These are phyloP conservation scores for Wickerhamomyces pijperi DNA, from an alignment of 805 yeast species.

Conservation along the genomic window DNA sequence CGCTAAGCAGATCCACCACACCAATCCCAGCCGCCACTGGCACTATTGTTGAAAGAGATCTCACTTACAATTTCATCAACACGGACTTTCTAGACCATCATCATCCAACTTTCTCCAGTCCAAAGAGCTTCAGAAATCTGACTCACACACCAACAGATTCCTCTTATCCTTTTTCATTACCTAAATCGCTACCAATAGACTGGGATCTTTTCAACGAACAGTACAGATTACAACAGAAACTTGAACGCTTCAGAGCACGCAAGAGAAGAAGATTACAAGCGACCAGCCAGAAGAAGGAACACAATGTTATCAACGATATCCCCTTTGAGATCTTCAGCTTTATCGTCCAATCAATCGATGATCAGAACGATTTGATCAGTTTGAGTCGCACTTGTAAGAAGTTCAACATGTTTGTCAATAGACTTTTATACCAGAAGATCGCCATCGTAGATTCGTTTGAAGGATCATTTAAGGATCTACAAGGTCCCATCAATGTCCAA, in stretches of 20 bases:
- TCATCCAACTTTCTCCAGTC: neutral
- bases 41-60: neutral
- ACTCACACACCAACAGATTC: slow-evolving; percentile 17
- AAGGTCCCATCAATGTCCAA: neutral
- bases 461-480: slow-evolving; percentile 11
- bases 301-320: slow-evolving; percentile 17
- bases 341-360: slow-evolving; percentile 17
- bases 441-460: slow-evolving; percentile 16
- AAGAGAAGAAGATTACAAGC: slow-evolving; percentile 1
- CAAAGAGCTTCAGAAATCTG: slow-evolving; percentile 13
- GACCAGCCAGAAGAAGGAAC: slow-evolving; percentile 2
- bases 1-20: neutral
- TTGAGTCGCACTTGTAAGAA: slow-evolving; percentile 16
- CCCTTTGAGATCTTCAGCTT: slow-evolving; percentile 19
- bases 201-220: slow-evolving; percentile 20
- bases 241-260: slow-evolving; percentile 5
- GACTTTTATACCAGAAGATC: slow-evolving; percentile 15
- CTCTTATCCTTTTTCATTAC: slow-evolving; percentile 14
- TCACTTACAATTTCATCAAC: slow-evolving; percentile 16
- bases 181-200: slow-evolving; percentile 18
- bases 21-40: neutral
- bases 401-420: slow-evolving; percentile 18
- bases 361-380: slow-evolving; percentile 17
- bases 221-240: slow-evolving; percentile 13
- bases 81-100: slow-evolving; percentile 13